A percentile compares a stretch with the other conserved stretches of the same genome.
These are phyloP conservation scores for Penicillium desertorum DNA, from an alignment of 495 filamentous ascomycete genomes.

Conservation along the genomic window DNA sequence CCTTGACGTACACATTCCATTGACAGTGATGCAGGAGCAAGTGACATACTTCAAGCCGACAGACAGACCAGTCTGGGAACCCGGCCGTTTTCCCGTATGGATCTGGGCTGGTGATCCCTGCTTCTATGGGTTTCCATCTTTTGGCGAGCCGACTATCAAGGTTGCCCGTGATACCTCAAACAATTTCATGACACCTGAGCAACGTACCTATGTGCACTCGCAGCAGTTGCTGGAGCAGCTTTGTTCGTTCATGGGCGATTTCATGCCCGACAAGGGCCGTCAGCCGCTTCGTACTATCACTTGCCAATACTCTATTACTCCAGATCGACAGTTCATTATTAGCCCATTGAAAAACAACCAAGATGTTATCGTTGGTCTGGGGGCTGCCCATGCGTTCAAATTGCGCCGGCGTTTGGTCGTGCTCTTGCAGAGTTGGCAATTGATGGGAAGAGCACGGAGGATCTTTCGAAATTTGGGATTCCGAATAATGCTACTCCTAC, in stretches of 20 bases:
- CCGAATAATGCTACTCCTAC: slow-evolving; percentile 9
- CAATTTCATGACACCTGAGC: slow-evolving; percentile 32
- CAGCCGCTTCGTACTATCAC: slow-evolving; percentile 31
- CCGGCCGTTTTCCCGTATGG: slow-evolving; percentile 28
- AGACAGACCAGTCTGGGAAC: slow-evolving; percentile 18
- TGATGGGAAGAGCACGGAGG: slow-evolving; percentile 31
- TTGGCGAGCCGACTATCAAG: slow-evolving; percentile 36
- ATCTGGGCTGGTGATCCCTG: slow-evolving; percentile 27
- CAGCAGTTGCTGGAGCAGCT: slow-evolving; percentile 25
- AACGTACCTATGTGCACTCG: slow-evolving; percentile 32
- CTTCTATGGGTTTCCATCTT: slow-evolving; percentile 32
- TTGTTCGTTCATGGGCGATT: slow-evolving; percentile 17
- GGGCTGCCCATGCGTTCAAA: slow-evolving; percentile 35
- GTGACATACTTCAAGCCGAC: slow-evolving; percentile 34
- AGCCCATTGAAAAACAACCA: slow-evolving; percentile 25
- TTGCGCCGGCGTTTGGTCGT: slow-evolving; percentile 33
- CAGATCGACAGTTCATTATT: slow-evolving; percentile 32
- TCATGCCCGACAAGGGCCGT: slow-evolving; percentile 28
- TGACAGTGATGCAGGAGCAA: slow-evolving; percentile 35
- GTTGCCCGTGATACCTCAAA: slow-evolving; percentile 28
- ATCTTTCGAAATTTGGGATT: slow-evolving; percentile 31
- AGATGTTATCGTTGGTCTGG: slow-evolving; percentile 31
- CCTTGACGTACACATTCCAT: slow-evolving; percentile 26
- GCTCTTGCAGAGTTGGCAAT: slow-evolving; percentile 31
- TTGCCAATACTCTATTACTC: slow-evolving; percentile 33